phyloP scores from a whole-genome alignment of 2,329 filamentous ascomycete species.

The Ophiosphaerella narmari region DNA sequence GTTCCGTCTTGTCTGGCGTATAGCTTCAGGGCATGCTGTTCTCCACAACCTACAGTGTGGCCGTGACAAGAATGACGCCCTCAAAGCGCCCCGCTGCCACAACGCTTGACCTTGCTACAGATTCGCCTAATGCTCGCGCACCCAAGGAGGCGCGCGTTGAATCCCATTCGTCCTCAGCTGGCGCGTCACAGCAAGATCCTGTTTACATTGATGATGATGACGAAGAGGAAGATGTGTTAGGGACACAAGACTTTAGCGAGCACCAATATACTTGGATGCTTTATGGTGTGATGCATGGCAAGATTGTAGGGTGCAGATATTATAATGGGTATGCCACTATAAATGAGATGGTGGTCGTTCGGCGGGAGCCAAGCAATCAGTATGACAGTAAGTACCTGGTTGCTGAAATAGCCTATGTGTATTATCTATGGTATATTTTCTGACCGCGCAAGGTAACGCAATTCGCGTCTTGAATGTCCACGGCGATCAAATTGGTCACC shows the following conservation, averaged over 20 bases:
- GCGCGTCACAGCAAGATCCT: slow-evolving; percentile 33
- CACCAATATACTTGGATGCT: slow-evolving; percentile 28
- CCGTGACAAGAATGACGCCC: slow-evolving; percentile 4
- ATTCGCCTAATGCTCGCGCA: slow-evolving; percentile 17
- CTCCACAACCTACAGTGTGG: not conserved
- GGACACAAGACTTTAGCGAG: slow-evolving; percentile 31
- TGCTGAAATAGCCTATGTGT: slow-evolving; percentile 1
- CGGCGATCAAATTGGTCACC: slow-evolving; percentile 75
- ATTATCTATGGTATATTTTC: too few species aligned
- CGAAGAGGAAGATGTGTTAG: slow-evolving; percentile 35
- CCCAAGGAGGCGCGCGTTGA: slow-evolving; percentile 36
- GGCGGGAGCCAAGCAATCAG: slow-evolving; percentile 68
- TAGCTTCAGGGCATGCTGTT: too few species aligned
- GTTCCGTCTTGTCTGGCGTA: not conserved
- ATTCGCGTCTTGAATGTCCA: slow-evolving; percentile 80
- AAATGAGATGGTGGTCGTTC: slow-evolving; percentile 42
- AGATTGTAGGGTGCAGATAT: slow-evolving; percentile 62
- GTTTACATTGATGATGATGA: slow-evolving; percentile 23
- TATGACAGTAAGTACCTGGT: slow-evolving; percentile 24
- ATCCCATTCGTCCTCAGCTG: slow-evolving; percentile 12
- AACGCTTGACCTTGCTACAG: slow-evolving; percentile 12
- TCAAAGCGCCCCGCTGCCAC: slow-evolving; percentile 8
- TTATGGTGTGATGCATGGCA: slow-evolving; percentile 51
- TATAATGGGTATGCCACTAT: slow-evolving; percentile 43
- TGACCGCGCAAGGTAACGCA: slow-evolving; percentile 59